Evolutionary conservation across 768 basidiomycete genomes (phyloP).

Genomic region (Tylopilus sp.): DNA sequence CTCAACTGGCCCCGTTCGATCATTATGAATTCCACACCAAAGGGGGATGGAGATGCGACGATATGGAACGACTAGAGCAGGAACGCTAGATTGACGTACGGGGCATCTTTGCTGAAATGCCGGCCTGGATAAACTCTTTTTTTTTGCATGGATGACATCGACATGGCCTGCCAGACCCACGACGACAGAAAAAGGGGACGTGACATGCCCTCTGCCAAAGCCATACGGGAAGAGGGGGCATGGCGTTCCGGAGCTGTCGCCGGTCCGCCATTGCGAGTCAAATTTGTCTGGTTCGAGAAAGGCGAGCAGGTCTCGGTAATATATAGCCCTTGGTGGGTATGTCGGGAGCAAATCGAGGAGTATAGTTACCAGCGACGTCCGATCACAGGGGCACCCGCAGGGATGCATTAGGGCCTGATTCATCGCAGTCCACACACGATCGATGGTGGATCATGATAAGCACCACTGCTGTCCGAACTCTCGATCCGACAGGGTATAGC

Average conservation of each 20-base stretch:
- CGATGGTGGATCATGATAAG: no score
- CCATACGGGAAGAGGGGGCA: slow-evolving; percentile 46
- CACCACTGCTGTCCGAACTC: no score
- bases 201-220: slow-evolving; percentile 40
- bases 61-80: no score
- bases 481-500: no score
- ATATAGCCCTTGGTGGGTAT: slow-evolving; percentile 14
- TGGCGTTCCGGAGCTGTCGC: slow-evolving; percentile 37
- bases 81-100: background rate
- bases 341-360: background rate
- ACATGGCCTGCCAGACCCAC: no score
- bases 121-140: background rate
- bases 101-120: background rate
- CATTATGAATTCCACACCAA: no score
- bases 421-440: no score
- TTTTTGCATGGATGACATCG: background rate
- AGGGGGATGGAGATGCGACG: no score
- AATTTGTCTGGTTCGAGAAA: background rate
- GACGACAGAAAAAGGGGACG: background rate
- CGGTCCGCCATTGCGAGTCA: background rate
- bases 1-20: no score
- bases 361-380: slow-evolving; percentile 20
- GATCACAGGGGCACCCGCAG: slow-evolving; percentile 19
- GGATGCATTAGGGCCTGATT: slow-evolving; percentile 23
- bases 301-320: background rate